Base-by-base conservation (phyloP, 2,329 filamentous ascomycete species). In the Phoma sp. region DNA sequence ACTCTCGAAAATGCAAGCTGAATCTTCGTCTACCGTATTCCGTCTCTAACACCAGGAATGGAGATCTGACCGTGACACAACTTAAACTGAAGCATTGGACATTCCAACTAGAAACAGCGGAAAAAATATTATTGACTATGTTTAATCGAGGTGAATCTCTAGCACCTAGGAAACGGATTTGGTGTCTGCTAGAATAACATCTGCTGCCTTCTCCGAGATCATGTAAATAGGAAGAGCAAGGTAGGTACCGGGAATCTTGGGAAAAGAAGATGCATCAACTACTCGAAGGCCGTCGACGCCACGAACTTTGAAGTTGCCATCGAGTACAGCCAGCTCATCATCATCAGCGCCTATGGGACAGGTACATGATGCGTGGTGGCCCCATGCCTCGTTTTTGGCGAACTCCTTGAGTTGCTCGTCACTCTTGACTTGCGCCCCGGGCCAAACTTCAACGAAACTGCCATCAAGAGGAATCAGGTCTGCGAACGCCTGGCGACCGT, bases 151-250 rank as follows among this genome's bases (percentile, higher is more conserved):
- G 17, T 17, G 1, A 2, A 17, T 17, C 17, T 17, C 17, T 17
- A 17, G 17, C 17, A 17, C 17, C 17, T 17, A 17, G 17, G 17
- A 17, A 17, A 17, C 17, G 2, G 17, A 17, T 17, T 17, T 17
- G 17, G 17, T 17, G 17, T 17, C 17, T 17, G 44, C 44, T 27
- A 74, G 47, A 80, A 88, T 87, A 13, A 80, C 81, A 71, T 87
- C 84, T 2, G 84, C 83, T 0, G 85, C 85, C 76, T 88, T 88
- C 77, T 88, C 85, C 1, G 78, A 79, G 12, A 84, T 76, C 69
- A 88, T 84, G 60, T 84, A 85, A 0, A 80, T 81, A 0, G 84
- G 80, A 1, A 82, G 69, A 3, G 79, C 78, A 25, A 81, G 78
- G 61, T 83, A 85, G 37, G 77, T 82, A 54, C 84, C 85, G 0